Evolutionary conservation across 352 stramenopile genomes (phyloP).

Genomic region (Phytophthora cactorum): DNA sequence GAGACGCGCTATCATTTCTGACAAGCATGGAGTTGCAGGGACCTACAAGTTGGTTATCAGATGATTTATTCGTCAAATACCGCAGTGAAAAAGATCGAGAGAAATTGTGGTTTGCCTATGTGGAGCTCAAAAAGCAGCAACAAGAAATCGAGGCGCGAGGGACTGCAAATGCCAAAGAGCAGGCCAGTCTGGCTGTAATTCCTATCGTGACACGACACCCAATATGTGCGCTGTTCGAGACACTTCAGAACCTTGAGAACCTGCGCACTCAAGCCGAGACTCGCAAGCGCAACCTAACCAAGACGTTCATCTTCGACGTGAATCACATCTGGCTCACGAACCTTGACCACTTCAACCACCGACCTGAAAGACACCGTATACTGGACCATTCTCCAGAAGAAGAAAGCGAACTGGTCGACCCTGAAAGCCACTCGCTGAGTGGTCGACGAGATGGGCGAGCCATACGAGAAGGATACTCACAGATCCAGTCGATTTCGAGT

Average conservation of each 20-base stretch:
- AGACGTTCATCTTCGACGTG: conserved; percentile 89
- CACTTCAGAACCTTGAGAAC: conserved; percentile 79
- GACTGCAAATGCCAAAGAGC: conserved; percentile 22
- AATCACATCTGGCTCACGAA: conserved; percentile 93
- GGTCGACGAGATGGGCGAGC: conserved; percentile 60
- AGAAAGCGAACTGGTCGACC: conserved; percentile 27
- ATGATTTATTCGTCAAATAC: conserved; percentile 85
- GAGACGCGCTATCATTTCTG: conserved; percentile 25
- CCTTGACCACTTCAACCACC: conserved; percentile 86
- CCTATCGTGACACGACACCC: conserved; percentile 73
- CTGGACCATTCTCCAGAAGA: conserved; percentile 9
- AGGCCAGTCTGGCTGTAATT: conserved; percentile 40
- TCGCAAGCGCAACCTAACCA: conserved; percentile 72
- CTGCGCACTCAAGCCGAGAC: conserved; percentile 63
- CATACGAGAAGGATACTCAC: conserved; percentile 72
- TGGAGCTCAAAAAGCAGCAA: conserved; percentile 49
- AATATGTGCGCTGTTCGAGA: conserved; percentile 60
- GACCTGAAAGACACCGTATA: conserved; percentile 19
- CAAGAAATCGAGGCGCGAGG: conserved; percentile 27
- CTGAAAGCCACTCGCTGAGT: conserved; percentile 33
- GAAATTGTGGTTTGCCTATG: conserved; percentile 56
- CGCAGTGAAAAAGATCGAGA: conserved; percentile 78
- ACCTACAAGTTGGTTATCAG: conserved; percentile 79
- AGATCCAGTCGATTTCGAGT: conserved; percentile 80
- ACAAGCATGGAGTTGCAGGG: conserved; percentile 70